Evolutionary conservation across 225 moss, liverwort and hornwort genomes (phyloP).

Genomic region (Marchantia polymorpha): DNA sequence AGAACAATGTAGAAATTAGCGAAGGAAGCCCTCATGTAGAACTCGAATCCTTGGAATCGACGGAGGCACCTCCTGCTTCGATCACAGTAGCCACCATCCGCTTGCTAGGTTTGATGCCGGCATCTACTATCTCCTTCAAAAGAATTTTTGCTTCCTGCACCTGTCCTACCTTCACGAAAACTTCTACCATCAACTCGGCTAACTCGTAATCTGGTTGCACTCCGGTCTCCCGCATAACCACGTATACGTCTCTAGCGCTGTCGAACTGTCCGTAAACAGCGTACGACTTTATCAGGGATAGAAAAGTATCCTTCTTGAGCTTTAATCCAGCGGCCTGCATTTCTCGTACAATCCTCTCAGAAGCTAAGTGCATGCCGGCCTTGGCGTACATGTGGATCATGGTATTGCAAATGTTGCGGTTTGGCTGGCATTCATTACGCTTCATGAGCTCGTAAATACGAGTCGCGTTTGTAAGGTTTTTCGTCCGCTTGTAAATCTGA

Average conservation of each 20-base stretch:
- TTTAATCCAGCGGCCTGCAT: slow-evolving; percentile 38
- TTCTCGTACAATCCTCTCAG: slow-evolving; percentile 43
- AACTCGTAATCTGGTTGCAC: slow-evolving; percentile 45
- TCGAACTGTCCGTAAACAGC: slow-evolving; percentile 29
- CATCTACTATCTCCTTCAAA: slow-evolving; percentile 55
- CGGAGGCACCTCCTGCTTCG: slow-evolving; percentile 10
- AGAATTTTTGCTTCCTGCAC: slow-evolving; percentile 73
- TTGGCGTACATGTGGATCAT: slow-evolving; percentile 45
- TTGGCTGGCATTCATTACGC: slow-evolving; percentile 38
- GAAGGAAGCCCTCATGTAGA: neutral
- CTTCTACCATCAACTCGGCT: slow-evolving; percentile 38
- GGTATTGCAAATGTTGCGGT: slow-evolving; percentile 37
- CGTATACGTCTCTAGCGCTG: slow-evolving; percentile 42
- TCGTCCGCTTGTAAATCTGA: slow-evolving; percentile 41
- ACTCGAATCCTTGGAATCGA: neutral
- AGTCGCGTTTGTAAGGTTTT: slow-evolving; percentile 39
- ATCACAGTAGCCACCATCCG: slow-evolving; percentile 35
- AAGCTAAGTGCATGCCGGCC: slow-evolving; percentile 47
- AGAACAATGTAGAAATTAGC: neutral
- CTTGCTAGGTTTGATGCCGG: slow-evolving; percentile 44
- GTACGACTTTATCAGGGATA: slow-evolving; percentile 40
- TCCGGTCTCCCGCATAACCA: slow-evolving; percentile 40
- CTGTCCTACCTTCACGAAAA: slow-evolving; percentile 41
- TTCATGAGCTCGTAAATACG: slow-evolving; percentile 41
- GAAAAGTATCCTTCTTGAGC: slow-evolving; percentile 38